phyloP scores from a whole-genome alignment of 1,139 yeast genomes.

The Lodderomyces beijingensis region DNA sequence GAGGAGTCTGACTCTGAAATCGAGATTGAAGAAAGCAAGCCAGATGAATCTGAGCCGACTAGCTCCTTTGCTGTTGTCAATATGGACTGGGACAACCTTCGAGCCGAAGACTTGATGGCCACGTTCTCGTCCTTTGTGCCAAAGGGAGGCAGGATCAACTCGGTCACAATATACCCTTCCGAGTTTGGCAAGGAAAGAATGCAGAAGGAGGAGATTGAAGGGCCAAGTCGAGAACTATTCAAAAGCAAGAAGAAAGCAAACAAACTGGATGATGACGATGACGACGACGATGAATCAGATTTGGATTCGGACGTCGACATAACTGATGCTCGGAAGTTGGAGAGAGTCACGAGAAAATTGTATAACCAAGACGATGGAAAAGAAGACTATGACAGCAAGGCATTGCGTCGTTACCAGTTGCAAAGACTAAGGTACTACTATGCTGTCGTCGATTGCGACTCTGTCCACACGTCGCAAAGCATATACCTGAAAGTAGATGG shows the following conservation, averaged over 20 bases:
- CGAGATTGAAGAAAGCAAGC: constrained; percentile 53
- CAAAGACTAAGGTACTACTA: constrained; percentile 86
- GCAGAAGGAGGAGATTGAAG: constrained; percentile 85
- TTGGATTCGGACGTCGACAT: constrained; percentile 46
- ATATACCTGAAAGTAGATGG: constrained; percentile 91
- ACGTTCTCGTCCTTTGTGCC: constrained; percentile 88
- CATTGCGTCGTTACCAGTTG: constrained; percentile 74
- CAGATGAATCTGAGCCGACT: constrained; percentile 86
- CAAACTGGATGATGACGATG: constrained; percentile 9
- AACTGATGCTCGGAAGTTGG: constrained; percentile 39
- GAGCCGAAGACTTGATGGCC: constrained; percentile 83
- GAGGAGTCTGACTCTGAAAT: constrained; percentile 42
- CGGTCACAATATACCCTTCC: constrained; percentile 81
- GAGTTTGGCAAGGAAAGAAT: constrained; percentile 92
- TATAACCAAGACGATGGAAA: constrained; percentile 71
- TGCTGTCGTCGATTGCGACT: constrained; percentile 87
- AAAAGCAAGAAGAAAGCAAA: constrained; percentile 28
- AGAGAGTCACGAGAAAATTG: constrained; percentile 57
- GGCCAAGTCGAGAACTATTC: constrained; percentile 88
- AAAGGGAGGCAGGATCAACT: constrained; percentile 60
- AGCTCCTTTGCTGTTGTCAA: constrained; percentile 85
- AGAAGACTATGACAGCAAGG: constrained; percentile 68
- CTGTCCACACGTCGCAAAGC: constrained; percentile 62
- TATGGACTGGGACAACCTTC: constrained; percentile 94
- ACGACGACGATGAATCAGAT: constrained; percentile 31